phyloP scores from a whole-genome alignment of 352 stramenopile genomes.

The Achlya hypogyna region DNA sequence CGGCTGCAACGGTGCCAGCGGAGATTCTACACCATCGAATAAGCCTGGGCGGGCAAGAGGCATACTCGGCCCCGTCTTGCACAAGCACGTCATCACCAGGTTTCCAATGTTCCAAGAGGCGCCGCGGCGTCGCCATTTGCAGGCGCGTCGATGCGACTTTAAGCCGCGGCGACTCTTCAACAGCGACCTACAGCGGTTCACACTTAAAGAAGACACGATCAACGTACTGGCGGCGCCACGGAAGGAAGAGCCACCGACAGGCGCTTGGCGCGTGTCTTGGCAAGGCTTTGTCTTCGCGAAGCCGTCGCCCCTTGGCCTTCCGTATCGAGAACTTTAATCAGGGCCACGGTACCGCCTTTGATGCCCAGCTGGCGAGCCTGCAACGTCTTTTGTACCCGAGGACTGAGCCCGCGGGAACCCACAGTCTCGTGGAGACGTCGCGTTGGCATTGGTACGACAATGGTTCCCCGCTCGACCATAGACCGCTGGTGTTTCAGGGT shows the following conservation, averaged over 20 bases:
- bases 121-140: too few species aligned
- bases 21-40: neutral
- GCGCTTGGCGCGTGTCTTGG: neutral
- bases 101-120: too few species aligned
- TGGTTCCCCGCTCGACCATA: too few species aligned
- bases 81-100: too few species aligned
- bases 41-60: too few species aligned
- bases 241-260: neutral
- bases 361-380: neutral
- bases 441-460: neutral
- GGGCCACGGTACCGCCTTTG: neutral
- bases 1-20: neutral
- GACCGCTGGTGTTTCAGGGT: too few species aligned
- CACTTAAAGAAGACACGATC: too few species aligned
- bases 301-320: neutral
- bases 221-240: neutral
- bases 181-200: too few species aligned
- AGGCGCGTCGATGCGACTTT: too few species aligned
- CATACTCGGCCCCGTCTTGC: too few species aligned
- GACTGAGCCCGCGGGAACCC: neutral
- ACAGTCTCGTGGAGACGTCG: neutral
- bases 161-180: too few species aligned
- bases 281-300: neutral
- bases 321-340: neutral
- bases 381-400: neutral